phyloP scores from a whole-genome alignment of 441 rosid genomes.

The Croton setiger region DNA sequence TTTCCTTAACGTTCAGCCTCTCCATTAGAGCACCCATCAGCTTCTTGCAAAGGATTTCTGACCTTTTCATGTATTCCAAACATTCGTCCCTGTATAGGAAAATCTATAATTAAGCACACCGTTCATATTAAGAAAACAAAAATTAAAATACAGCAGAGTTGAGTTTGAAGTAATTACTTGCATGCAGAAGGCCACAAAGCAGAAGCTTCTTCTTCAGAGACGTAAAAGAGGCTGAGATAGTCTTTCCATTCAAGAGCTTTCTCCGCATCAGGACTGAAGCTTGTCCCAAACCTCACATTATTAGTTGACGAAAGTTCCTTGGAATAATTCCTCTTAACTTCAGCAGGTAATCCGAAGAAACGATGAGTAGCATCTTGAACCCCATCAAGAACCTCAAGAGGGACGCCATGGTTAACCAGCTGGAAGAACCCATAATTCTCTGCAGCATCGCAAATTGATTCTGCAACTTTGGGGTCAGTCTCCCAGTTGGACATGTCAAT shows the following conservation, averaged over 20 bases:
- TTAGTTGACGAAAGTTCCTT: conserved; percentile 17
- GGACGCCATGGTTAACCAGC: conserved; percentile 35
- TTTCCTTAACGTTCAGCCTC: conserved; percentile 19
- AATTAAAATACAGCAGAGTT: too few species aligned
- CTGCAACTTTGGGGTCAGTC: conserved; percentile 15
- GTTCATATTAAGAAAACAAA: neutral
- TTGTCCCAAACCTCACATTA: conserved; percentile 23
- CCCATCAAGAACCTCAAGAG: conserved; percentile 24
- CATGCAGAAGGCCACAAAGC: conserved; percentile 28
- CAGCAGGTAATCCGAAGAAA: conserved; percentile 31
- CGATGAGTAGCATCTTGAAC: conserved; percentile 25
- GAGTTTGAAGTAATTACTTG: conserved; percentile 17
- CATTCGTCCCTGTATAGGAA: conserved; percentile 19
- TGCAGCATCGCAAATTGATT: conserved; percentile 31
- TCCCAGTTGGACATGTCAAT: conserved; percentile 34
- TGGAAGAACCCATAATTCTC: conserved; percentile 36
- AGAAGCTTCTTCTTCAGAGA: conserved; percentile 24
- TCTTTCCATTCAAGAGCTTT: conserved; percentile 58
- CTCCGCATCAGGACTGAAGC: conserved; percentile 31
- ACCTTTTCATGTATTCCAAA: conserved; percentile 29
- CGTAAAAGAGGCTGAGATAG: conserved; percentile 24
- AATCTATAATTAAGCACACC: neutral
- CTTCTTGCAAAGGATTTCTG: conserved; percentile 19
- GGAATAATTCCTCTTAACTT: conserved; percentile 21
- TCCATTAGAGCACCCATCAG: conserved; percentile 20